Evolutionary conservation across 139 green algal genomes (phyloP), one percentile per base, ranked within the genome.

Genomic region (Spirogloea muscicola): DNA sequence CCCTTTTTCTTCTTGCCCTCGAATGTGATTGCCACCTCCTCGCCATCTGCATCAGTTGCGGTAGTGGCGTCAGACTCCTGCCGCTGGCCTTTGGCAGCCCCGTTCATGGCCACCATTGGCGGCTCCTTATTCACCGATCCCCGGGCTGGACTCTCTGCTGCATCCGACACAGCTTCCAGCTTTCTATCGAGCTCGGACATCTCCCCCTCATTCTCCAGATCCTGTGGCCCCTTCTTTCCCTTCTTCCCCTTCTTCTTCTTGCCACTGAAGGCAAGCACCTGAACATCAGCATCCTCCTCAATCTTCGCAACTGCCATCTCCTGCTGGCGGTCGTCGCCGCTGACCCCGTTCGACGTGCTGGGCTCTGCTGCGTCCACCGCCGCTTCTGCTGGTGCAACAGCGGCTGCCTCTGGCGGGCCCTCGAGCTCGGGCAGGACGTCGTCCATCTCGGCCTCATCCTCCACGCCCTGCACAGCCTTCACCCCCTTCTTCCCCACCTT

Each of bases 391-490:
- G 49, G 43, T 42, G 66, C n/a, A n/a, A 4, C 3, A 55, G 31
- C 36, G 7, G 44, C 36, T 38, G 3, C 55, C 13, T 58, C 36
- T n/a, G n/a, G n/a, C n/a, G n/a, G n/a, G n/a, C n/a, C n/a, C n/a
- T n/a, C n/a, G n/a, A 94, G 64, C 81, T 89, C 84, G 21, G 88
- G 89, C 21, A 94, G 63, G 48, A 93, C 61, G 0, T 85, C 86
- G 29, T 87, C 89, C 42, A 92, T 67, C 60, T 91, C 89, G 39
- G 71, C n/a, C 0, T 84, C 82, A 31, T 79, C 77, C 67, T 84
- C 84, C 43, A 49, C 68, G 31, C 80, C 78, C 27, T 69, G 51
- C 46, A 74, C 64, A 21, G 70, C 66, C 65, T 75, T 80, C 51
- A 76, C 75, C n/a, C n/a, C n/a, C 39, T 87, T 84, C 58, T 88